Conservation (phyloP, 163 green algal genomes). For the Botryococcus braunii region DNA sequence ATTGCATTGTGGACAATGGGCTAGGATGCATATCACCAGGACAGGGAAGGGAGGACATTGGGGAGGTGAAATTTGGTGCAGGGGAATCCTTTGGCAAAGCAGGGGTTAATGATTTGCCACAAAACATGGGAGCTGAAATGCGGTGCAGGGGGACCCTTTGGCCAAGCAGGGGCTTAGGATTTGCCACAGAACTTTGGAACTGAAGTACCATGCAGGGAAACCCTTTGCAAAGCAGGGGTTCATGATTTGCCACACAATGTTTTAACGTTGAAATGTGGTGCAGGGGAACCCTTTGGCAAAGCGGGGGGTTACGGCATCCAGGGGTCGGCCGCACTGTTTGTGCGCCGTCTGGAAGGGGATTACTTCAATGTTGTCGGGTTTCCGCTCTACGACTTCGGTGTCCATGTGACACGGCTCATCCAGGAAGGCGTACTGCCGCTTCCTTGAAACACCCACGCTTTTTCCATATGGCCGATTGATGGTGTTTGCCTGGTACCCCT, state of each 20-base stretch:
- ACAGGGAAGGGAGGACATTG: background rate
- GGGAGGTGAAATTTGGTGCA: too few relatives aligned
- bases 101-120: background rate
- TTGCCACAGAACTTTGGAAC: too few relatives aligned
- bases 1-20: background rate
- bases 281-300: conserved; percentile 83
- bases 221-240: background rate
- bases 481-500: too few relatives aligned
- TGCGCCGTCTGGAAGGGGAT: conserved; percentile 65
- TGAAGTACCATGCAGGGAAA: too few relatives aligned
- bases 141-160: too few relatives aligned
- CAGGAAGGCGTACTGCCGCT: conserved; percentile 3
- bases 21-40: background rate
- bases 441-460: too few relatives aligned
- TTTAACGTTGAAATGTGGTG: conserved; percentile 2
- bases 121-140: background rate
- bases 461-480: too few relatives aligned
- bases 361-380: conserved; percentile 91
- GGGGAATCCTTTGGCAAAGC: background rate
- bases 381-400: conserved; percentile 48
- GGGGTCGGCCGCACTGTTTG: conserved; percentile 63
- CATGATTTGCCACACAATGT: background rate
- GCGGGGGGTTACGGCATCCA: conserved; percentile 49
- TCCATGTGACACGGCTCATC: conserved; percentile 11
- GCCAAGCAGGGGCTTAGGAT: too few relatives aligned